phyloP scores from a whole-genome alignment of 176 grass and related monocot species.

The Aegilops sharonensis region DNA sequence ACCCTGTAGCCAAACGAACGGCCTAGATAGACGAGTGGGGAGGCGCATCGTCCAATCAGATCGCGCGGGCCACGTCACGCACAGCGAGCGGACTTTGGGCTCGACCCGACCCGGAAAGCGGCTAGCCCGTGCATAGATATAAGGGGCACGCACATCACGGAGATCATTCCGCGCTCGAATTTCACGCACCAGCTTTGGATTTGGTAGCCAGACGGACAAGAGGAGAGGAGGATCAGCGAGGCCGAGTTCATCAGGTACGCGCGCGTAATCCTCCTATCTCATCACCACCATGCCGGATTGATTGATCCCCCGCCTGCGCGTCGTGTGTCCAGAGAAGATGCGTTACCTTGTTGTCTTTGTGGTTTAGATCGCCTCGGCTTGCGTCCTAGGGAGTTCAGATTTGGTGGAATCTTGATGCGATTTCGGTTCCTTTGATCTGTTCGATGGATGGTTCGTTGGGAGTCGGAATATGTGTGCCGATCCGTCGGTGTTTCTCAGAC shows the following conservation, averaged over 20 bases:
- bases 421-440: not conserved
- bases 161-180: not conserved
- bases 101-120: not conserved
- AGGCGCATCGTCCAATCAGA: constrained; percentile 31
- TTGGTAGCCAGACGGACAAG: not conserved
- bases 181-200: not conserved
- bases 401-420: not conserved
- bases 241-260: constrained; percentile 25
- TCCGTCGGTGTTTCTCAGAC: not conserved
- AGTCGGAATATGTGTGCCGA: not conserved
- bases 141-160: not conserved
- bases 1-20: not conserved
- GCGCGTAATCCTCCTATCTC: not conserved
- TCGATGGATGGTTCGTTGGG: not conserved
- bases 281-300: not conserved
- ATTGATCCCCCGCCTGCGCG: not conserved
- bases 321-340: not conserved
- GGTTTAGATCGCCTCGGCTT: not conserved
- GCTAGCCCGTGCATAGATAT: not conserved
- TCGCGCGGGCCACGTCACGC: constrained; percentile 28
- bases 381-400: not conserved
- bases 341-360: not conserved
- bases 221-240: not conserved
- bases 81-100: not conserved
- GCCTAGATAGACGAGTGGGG: not conserved